phyloP scores from a whole-genome alignment of 2,329 filamentous ascomycete species.

The Trichoderma atroviride region DNA sequence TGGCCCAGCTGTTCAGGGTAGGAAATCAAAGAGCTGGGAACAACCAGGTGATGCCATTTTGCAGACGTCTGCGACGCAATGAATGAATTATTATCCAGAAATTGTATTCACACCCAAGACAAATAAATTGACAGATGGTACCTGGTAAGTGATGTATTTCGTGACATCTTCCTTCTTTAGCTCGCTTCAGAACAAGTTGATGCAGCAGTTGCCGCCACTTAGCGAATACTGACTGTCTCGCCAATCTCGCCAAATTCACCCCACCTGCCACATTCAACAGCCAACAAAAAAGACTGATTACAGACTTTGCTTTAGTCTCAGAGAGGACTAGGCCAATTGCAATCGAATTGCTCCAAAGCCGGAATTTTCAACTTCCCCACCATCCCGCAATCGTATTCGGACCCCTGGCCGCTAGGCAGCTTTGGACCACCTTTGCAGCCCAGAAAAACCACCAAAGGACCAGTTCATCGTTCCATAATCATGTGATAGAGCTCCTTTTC shows the following conservation, averaged over 20 bases:
- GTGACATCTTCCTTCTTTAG: background rate
- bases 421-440: conserved; percentile 8
- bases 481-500: conserved; percentile 27
- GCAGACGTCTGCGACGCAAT: background rate
- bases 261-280: conserved; percentile 13
- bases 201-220: too few species aligned
- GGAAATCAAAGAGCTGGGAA: background rate
- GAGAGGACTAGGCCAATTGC: background rate
- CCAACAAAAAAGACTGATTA: background rate
- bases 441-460: background rate
- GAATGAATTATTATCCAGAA: background rate
- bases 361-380: background rate
- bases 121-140: too few species aligned
- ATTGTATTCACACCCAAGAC: background rate
- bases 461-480: conserved; percentile 27
- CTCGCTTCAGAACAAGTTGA: background rate
- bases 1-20: background rate
- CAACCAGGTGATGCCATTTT: background rate
- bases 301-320: background rate
- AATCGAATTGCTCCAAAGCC: background rate
- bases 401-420: conserved; percentile 22
- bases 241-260: background rate
- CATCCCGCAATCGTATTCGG: conserved; percentile 26
- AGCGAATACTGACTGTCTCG: background rate
- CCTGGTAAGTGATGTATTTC: background rate